Base-by-base conservation (phyloP, 352 stramenopile genomes). In the Salisapilia sapeloensis region DNA sequence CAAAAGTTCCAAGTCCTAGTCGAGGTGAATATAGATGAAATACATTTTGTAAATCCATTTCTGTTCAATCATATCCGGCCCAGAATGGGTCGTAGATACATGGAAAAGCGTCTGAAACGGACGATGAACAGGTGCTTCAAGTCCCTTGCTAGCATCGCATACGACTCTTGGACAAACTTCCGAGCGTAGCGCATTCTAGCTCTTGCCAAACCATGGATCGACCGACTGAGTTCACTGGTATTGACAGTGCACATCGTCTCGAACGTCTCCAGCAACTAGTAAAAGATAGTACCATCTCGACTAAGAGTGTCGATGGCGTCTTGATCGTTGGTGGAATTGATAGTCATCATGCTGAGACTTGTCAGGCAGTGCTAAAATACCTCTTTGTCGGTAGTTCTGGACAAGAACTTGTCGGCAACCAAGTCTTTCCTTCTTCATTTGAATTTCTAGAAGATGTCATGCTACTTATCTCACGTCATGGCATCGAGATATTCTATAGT, bases 261-360 rank as follows among this genome's bases (percentile, higher is more conserved):
- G 52, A 64, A 32, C 63, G 70, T 1, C 19, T 83, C 33, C 50
- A 62, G 4, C 36, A 48, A 8, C 47, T 83, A 6, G 14, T 19
- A 29, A 20, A 11, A 13, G 19, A 21, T 24, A 18, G 19, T 31
- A 24, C 21, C 22, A 24, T 30, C 38, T 11, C 11, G 12, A 18
- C 49, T 22, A 4, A 24, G 16, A 33, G 15, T 4, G 26, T 72
- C 3, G 65, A 82, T 24, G 70, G 41, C 1, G 48, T 86, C 29
- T 39, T 86, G 27, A 46, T 86, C 33, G 51, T 86, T 13, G 67
- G 71, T 8, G 71, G 66, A 4, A 49, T 82, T 11, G 71, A 86
- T 38, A 72, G 64, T 44, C 74, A 59, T 33, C 56, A 81, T 26
- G 79, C 66, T n/a, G 40, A 47, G 18, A 24, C 53, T 11, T 83